These are phyloP conservation scores for Coniosporium tulheliwenetii DNA, from an alignment of 2,329 filamentous ascomycete genomes.

Conservation along the genomic window DNA sequence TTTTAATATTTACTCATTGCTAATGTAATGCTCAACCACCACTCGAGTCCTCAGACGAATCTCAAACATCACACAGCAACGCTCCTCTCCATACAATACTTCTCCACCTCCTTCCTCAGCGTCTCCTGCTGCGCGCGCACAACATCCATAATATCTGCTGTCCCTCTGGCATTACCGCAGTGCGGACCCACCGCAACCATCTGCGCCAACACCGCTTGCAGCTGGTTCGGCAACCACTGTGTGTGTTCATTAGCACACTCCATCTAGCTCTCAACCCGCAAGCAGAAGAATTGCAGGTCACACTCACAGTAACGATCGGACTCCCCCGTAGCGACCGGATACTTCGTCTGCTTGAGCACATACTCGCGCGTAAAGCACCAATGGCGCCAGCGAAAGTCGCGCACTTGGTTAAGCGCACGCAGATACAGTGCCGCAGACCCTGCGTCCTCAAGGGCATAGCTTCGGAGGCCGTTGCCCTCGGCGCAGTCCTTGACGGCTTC, in stretches of 20 bases:
- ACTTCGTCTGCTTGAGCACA: slow-evolving; percentile 60
- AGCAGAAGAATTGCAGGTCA: neutral
- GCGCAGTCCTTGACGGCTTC: slow-evolving; percentile 46
- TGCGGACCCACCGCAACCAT: slow-evolving; percentile 45
- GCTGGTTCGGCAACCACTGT: slow-evolving; percentile 65
- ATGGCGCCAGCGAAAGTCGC: slow-evolving; percentile 70
- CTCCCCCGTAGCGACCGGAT: slow-evolving; percentile 70
- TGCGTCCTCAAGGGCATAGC: slow-evolving; percentile 49
- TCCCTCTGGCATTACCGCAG: slow-evolving; percentile 28
- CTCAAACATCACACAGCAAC: slow-evolving; percentile 6
- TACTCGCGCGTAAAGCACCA: slow-evolving; percentile 80
- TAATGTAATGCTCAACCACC: too few relatives aligned
- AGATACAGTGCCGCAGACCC: slow-evolving; percentile 32
- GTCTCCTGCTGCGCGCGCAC: slow-evolving; percentile 48
- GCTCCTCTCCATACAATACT: slow-evolving; percentile 54
- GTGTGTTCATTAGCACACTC: neutral
- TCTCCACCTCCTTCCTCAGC: slow-evolving; percentile 56
- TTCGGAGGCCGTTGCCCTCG: slow-evolving; percentile 37
- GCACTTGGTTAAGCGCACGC: slow-evolving; percentile 51
- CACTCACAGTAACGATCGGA: slow-evolving; percentile 53
- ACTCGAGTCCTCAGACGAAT: too few relatives aligned
- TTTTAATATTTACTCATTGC: too few relatives aligned
- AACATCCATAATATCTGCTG: slow-evolving; percentile 51
- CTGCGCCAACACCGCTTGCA: slow-evolving; percentile 55
- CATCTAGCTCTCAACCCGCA: neutral